A percentile compares a stretch with the other conserved stretches of the same genome.
Evolutionary conservation across 306 rosid genomes (phyloP).

Genomic region (Vigna angularis): DNA sequence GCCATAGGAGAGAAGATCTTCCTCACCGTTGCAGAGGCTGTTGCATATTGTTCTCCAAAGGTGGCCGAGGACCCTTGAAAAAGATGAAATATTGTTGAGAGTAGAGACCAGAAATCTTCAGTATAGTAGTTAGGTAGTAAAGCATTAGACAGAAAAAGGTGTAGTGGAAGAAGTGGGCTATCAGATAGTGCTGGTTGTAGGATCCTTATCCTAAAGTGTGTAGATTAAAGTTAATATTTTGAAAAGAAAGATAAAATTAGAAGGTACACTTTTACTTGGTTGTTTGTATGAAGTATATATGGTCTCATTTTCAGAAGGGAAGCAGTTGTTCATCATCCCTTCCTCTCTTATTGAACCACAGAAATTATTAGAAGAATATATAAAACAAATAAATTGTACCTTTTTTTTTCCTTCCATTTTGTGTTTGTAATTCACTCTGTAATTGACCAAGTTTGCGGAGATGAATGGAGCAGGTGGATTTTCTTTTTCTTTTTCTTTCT

Average conservation of each 20-base stretch:
- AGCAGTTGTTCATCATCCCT: not conserved
- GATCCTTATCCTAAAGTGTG: constrained; percentile 47
- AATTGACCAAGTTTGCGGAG: not conserved
- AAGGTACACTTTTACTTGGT: constrained; percentile 31
- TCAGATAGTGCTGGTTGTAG: constrained; percentile 2
- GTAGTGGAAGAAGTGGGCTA: constrained; percentile 15
- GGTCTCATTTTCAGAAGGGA: not conserved
- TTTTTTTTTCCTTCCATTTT: not conserved
- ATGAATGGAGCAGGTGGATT: not conserved
- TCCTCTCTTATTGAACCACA: not conserved
- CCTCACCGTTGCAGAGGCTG: constrained; percentile 88
- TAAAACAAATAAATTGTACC: not conserved
- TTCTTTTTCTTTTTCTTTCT: not conserved
- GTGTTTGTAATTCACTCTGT: constrained; percentile 13
- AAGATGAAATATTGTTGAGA: not conserved
- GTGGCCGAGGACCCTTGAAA: constrained; percentile 64
- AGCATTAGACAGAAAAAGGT: constrained; percentile 20
- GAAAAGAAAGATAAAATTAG: not conserved
- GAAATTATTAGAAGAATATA: too few relatives aligned
- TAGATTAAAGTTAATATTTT: not conserved
- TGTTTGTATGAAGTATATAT: not conserved
- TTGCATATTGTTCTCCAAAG: constrained; percentile 73
- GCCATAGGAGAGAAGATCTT: constrained; percentile 78
- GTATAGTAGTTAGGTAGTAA: constrained; percentile 10
- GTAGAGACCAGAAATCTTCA: constrained; percentile 12